phyloP scores from a whole-genome alignment of 1,139 yeast genomes.

The Magnusiomyces suaveolens region DNA sequence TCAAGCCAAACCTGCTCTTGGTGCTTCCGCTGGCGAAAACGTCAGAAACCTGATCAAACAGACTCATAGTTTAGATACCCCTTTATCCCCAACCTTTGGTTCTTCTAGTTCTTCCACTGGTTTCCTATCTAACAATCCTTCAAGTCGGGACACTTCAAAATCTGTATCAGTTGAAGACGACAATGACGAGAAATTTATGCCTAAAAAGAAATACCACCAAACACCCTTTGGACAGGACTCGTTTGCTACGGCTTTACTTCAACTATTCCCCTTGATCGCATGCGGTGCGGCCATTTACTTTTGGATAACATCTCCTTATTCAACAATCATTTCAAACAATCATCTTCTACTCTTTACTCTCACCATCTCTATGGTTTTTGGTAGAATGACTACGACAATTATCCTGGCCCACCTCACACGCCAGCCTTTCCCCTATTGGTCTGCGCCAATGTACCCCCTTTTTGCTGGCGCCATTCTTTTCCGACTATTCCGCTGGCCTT shows the following conservation, averaged over 20 bases:
- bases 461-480: slow-evolving; percentile 31
- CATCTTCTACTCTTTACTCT: slow-evolving; percentile 52
- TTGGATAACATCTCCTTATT: slow-evolving; percentile 34
- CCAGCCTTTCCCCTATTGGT: slow-evolving; percentile 51
- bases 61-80: background rate
- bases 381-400: slow-evolving; percentile 45
- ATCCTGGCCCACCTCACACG: slow-evolving; percentile 65
- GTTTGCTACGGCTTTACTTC: slow-evolving; percentile 36
- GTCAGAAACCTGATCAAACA: background rate
- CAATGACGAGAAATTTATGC: background rate
- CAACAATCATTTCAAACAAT: slow-evolving; percentile 29
- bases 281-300: slow-evolving; percentile 25
- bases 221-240: slow-evolving; percentile 36
- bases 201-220: background rate
- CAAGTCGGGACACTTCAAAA: background rate
- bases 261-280: slow-evolving; percentile 30
- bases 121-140: background rate
- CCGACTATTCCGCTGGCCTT: slow-evolving; percentile 9
- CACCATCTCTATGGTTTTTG: slow-evolving; percentile 60
- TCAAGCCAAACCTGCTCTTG: background rate
- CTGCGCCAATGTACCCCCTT: slow-evolving; percentile 31
- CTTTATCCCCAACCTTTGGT: background rate
- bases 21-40: background rate
- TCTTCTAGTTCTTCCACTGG: background rate
- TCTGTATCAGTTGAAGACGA: background rate